Conservation (phyloP, 2,329 filamentous ascomycete genomes). For the Ploettnerulaceae sp. region DNA sequence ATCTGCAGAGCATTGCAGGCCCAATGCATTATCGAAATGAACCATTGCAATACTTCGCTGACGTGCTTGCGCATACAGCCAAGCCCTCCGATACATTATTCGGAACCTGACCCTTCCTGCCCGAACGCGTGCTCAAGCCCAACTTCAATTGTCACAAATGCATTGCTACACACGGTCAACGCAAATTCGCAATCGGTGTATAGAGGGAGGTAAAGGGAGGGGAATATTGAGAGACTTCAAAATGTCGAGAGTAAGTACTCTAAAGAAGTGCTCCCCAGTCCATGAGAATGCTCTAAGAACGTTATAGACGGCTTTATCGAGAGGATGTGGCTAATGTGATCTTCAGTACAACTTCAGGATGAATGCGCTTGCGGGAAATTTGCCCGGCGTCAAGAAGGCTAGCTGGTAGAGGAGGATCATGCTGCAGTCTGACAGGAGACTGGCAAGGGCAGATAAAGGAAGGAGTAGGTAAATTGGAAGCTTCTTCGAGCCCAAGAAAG, state of each 20-base stretch:
- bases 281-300: too few relatives aligned
- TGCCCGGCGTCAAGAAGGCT: slow-evolving; percentile 93
- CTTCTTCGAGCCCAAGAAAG: too few relatives aligned
- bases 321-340: neutral
- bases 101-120: slow-evolving; percentile 83
- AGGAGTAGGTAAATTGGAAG: too few relatives aligned
- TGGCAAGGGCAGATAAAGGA: too few relatives aligned
- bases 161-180: slow-evolving; percentile 91
- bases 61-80: slow-evolving; percentile 47
- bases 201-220: slow-evolving; percentile 82
- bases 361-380: slow-evolving; percentile 76
- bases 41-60: slow-evolving; percentile 1
- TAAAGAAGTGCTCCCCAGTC: neutral
- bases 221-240: slow-evolving; percentile 93
- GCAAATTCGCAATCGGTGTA: slow-evolving; percentile 90
- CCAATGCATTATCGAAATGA: too few relatives aligned
- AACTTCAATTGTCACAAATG: slow-evolving; percentile 91
- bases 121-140: slow-evolving; percentile 81
- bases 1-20: neutral
- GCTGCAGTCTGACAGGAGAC: too few relatives aligned
- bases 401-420: slow-evolving; percentile 83
- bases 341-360: slow-evolving; percentile 84
- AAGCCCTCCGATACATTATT: slow-evolving; percentile 89
- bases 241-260: slow-evolving; percentile 70
- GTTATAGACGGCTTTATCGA: too few relatives aligned